Percentiles rank a stretch among this genome's conserved stretches.
Evolutionary conservation across 352 stramenopile species (phyloP).

Genomic region (Phytophthora podocarpi): DNA sequence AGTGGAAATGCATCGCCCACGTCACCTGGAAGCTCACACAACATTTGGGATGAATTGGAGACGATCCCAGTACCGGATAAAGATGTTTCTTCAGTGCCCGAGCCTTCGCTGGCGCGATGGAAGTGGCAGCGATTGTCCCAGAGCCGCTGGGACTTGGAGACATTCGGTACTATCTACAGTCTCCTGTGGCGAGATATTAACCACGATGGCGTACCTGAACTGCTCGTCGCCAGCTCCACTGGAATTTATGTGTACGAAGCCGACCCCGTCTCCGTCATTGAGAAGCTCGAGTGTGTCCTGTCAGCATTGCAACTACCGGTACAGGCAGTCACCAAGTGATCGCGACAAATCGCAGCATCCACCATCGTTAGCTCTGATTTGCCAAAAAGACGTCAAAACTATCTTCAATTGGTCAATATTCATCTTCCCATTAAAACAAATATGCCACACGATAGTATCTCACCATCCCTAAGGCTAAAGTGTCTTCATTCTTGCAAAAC

Average conservation of each 20-base stretch:
- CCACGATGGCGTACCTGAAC: conserved; percentile 60
- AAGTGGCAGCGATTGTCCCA: conserved; percentile 44
- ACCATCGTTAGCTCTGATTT: conserved; percentile 15
- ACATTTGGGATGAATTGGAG: conserved; percentile 35
- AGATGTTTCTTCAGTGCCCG: background rate
- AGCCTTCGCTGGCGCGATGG: conserved; percentile 6
- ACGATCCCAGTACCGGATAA: conserved; percentile 5
- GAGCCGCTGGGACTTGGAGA: conserved; percentile 51
- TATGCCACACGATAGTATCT: conserved; percentile 17
- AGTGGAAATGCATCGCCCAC: conserved; percentile 9
- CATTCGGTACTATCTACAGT: conserved; percentile 76
- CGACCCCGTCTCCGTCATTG: conserved; percentile 44
- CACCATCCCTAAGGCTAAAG: conserved; percentile 12
- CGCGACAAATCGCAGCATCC: conserved; percentile 15
- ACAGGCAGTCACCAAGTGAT: conserved; percentile 3
- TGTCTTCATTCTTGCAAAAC: conserved; percentile 16
- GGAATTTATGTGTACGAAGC: conserved; percentile 74
- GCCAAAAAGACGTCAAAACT: background rate
- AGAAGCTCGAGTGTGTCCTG: conserved; percentile 38
- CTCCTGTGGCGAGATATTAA: conserved; percentile 74
- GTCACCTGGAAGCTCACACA: conserved; percentile 25
- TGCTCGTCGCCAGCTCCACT: conserved; percentile 68
- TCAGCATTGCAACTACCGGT: conserved; percentile 13
- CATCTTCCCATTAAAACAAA: background rate
- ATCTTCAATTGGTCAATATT: conserved; percentile 12